A percentile compares a stretch with the other conserved stretches of the same genome.
These are phyloP conservation scores for Sarocladium oryzae DNA, from an alignment of 2,329 filamentous ascomycete genomes.

Conservation along the genomic window DNA sequence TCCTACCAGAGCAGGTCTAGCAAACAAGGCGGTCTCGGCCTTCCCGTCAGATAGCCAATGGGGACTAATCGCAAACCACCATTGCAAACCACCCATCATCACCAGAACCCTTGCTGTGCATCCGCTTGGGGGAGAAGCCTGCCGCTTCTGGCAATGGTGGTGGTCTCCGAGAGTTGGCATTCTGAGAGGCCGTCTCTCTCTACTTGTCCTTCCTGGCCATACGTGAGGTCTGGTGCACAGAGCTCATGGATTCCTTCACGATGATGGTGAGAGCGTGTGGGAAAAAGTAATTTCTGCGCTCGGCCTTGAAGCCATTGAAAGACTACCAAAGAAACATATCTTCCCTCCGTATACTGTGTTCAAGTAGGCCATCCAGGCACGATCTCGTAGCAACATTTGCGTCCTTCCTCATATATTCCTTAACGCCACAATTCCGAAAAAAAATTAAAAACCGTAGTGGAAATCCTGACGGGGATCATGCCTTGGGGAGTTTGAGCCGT, in stretches of 20 bases:
- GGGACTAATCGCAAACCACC: too few species aligned
- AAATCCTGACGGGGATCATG: conserved; percentile 6
- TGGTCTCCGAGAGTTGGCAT: background rate
- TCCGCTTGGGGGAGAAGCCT: background rate
- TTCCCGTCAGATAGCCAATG: background rate
- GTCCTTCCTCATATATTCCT: background rate
- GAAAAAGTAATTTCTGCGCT: background rate
- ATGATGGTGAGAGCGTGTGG: too few species aligned
- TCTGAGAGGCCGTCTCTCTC: too few species aligned
- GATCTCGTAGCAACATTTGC: background rate
- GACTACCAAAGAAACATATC: background rate
- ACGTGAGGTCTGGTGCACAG: too few species aligned
- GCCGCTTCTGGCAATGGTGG: background rate
- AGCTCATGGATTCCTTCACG: too few species aligned
- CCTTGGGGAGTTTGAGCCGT: background rate
- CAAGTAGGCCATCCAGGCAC: background rate
- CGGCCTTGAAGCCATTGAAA: background rate
- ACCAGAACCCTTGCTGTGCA: background rate
- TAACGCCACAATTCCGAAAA: background rate
- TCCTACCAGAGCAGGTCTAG: too few species aligned
- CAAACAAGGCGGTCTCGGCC: too few species aligned
- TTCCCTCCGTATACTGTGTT: background rate
- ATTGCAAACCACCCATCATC: background rate
- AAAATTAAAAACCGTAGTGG: background rate
- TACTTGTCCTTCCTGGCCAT: too few species aligned